These are phyloP conservation scores for Rhodotorula sp. DNA, from an alignment of 1,284 basidiomycete species.

Conservation along the genomic window DNA sequence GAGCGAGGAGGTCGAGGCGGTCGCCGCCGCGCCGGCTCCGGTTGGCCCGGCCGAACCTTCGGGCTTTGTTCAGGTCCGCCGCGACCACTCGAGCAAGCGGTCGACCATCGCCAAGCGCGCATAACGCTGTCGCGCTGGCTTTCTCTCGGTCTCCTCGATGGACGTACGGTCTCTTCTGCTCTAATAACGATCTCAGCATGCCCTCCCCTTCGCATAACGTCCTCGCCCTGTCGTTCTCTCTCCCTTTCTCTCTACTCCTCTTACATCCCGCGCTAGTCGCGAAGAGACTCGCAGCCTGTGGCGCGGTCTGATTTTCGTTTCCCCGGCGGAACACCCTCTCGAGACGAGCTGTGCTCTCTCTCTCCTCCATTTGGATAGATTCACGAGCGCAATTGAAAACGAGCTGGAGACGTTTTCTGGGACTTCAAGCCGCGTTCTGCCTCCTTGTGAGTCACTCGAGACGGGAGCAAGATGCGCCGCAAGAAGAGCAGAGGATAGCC, in stretches of 20 bases:
- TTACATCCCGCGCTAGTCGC: constrained; percentile 29
- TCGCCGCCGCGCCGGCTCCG: too few species aligned
- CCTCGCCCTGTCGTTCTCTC: background rate
- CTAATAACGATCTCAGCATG: background rate
- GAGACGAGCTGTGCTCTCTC: constrained; percentile 22
- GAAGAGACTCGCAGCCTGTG: constrained; percentile 35
- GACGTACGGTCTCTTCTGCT: constrained; percentile 2
- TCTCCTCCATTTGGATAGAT: background rate
- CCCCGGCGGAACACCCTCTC: constrained; percentile 17
- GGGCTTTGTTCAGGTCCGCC: constrained; percentile 10
- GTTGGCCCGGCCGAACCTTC: background rate
- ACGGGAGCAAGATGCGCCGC: too few species aligned
- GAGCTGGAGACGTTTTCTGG: background rate
- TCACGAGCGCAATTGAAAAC: background rate
- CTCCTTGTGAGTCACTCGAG: too few species aligned
- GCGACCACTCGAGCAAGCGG: constrained; percentile 24
- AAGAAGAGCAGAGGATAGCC: too few species aligned
- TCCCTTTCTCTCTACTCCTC: background rate
- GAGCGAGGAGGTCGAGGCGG: background rate
- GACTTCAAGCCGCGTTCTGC: too few species aligned
- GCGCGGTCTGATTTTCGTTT: constrained; percentile 22
- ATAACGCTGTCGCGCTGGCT: background rate
- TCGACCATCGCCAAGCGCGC: background rate
- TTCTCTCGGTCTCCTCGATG: background rate
- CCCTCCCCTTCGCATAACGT: background rate